Evolutionary conservation across 345 rosid species (phyloP).

Genomic region (Corymbia maculata): DNA sequence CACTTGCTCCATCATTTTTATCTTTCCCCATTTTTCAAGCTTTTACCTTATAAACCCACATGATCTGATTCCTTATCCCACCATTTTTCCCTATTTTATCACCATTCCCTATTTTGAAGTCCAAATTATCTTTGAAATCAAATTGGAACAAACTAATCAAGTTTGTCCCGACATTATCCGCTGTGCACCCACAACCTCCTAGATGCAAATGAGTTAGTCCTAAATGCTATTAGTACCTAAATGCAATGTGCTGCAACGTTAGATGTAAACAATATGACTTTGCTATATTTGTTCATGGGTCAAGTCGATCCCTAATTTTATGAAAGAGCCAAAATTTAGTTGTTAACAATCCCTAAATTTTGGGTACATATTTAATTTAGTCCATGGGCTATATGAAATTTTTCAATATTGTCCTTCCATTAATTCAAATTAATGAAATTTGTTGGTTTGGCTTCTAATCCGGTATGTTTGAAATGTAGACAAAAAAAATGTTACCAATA

Average conservation of each 20-base stretch:
- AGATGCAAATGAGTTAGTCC: not conserved
- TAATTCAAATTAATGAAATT: too few relatives aligned
- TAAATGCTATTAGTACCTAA: not conserved
- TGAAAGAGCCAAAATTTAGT: too few relatives aligned
- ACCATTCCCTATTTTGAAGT: too few relatives aligned
- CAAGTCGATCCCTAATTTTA: not conserved
- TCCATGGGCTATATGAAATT: too few relatives aligned
- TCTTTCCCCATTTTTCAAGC: too few relatives aligned
- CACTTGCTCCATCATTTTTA: too few relatives aligned
- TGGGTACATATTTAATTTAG: not conserved
- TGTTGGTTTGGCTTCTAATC: not conserved
- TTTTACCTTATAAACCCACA: too few relatives aligned
- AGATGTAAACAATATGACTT: not conserved
- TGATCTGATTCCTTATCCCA: too few relatives aligned
- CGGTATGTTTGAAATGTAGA: not conserved
- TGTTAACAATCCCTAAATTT: not conserved
- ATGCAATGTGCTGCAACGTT: not conserved
- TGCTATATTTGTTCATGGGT: not conserved
- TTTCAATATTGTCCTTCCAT: not conserved
- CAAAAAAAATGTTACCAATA: not conserved
- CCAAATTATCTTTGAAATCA: too few relatives aligned
- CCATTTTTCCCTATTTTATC: too few relatives aligned
- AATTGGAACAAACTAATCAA: too few relatives aligned
- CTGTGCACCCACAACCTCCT: not conserved
- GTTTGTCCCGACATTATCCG: not conserved